Base-by-base conservation (phyloP, 345 rosid genomes). In the Erucastrum elatum region DNA sequence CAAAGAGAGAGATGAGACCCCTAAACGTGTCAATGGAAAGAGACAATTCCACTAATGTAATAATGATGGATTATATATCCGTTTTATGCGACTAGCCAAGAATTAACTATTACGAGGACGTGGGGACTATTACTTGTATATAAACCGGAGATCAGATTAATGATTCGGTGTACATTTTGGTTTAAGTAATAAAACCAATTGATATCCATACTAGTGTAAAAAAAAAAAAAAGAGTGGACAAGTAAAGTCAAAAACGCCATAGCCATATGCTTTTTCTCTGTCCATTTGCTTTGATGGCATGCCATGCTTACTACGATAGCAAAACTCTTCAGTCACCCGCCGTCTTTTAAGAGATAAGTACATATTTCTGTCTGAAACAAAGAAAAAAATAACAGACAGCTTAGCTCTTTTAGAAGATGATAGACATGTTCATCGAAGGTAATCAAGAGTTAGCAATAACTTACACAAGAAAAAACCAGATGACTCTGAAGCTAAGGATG, bases 401-500 rank as follows among this genome's bases (percentile, higher is more conserved):
- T 27, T 41, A 8, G 25, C 67, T 64, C 55, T 25, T 70, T 34
- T 30, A 64, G 67, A 59, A 31, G 69, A 60, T 66, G 63, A 53
- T 41, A 65, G 13, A 71, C 16, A 44, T 56, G 62, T 59, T 66
- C 29, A 64, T 64, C 17, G 2, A 31, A 49, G 46, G 15, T n/a
- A 15, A 13, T 27, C 5, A 60, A 49, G 64, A 73, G 46, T 51
- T 49, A 49, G 13, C 33, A 15, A 56, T 26, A 56, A 66, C 82
- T 73, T 79, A 68, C 82, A 74, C 56, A 29, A 49, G 17, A 49
- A 73, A 26, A 30, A 59, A 67, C 34, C 25, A 53, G 69, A 61
- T 55, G 68, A 69, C 56, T 80, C 68, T 44, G 70, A 76, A 71
- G 33, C 84, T 76, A 81, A 66, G 75, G 51, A 71, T 29, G 61